phyloP scores from a whole-genome alignment of 257 asterid species.

The Nicotiana obtusifolia region DNA sequence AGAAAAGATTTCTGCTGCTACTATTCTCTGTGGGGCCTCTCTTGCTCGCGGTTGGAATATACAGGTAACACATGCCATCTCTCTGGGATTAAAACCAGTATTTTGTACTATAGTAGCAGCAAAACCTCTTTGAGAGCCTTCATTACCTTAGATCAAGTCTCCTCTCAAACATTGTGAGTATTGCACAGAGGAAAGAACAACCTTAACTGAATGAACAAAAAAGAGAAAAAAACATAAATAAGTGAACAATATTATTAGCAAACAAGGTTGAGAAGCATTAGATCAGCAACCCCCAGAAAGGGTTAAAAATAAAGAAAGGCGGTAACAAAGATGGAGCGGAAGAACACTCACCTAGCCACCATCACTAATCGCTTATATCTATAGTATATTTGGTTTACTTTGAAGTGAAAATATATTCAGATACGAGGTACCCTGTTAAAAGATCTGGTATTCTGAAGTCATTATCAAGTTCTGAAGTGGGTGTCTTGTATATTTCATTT shows the following conservation, averaged over 20 bases:
- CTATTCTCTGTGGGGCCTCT: constrained; percentile 88
- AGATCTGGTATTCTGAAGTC: not conserved
- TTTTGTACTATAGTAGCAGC: not conserved
- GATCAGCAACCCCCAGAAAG: not conserved
- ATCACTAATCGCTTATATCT: not conserved
- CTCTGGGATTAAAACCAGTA: not conserved
- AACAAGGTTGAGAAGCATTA: constrained; percentile 6
- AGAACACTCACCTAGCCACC: not conserved
- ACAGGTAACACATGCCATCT: constrained; percentile 50
- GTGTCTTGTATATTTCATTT: not conserved
- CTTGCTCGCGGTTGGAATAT: constrained; percentile 95
- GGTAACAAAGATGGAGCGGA: not conserved
- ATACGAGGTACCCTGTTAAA: not conserved
- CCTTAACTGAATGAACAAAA: not conserved
- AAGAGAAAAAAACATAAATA: not conserved
- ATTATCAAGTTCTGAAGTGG: not conserved
- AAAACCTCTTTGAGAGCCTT: constrained; percentile 1
- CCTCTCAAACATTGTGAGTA: not conserved
- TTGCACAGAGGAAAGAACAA: not conserved
- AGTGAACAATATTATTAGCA: not conserved
- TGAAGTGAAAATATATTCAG: not conserved
- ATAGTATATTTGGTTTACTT: not conserved
- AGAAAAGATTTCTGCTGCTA: constrained; percentile 92
- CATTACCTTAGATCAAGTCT: not conserved
- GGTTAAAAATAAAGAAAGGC: not conserved